These are phyloP conservation scores for Phytophthora syringae DNA, from an alignment of 352 stramenopile genomes.

Conservation along the genomic window DNA sequence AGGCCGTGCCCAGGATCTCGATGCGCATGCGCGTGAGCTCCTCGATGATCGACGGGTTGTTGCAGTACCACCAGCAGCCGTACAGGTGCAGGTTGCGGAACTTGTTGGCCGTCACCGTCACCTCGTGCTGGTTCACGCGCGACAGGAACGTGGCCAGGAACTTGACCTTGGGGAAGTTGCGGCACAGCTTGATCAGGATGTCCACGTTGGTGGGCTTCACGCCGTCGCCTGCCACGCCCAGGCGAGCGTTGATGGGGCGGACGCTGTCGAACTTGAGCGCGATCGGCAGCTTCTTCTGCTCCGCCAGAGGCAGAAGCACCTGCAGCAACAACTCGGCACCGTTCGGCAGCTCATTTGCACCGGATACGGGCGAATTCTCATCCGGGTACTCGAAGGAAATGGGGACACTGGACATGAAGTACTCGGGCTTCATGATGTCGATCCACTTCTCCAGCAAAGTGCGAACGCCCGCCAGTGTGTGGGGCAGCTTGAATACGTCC, in stretches of 20 bases:
- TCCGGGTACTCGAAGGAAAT: constrained; percentile 84
- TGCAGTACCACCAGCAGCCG: constrained; percentile 96
- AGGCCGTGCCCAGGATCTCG: constrained; percentile 93
- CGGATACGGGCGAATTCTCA: constrained; percentile 31
- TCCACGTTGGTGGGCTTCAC: constrained; percentile 91
- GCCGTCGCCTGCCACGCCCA: constrained; percentile 89
- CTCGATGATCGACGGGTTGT: constrained; percentile 95
- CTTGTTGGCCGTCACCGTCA: constrained; percentile 93
- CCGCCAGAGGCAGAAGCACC: constrained; percentile 90
- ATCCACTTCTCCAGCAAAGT: constrained; percentile 92
- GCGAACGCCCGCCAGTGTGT: constrained; percentile 81
- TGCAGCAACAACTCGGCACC: constrained; percentile 81
- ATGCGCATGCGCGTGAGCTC: constrained; percentile 90
- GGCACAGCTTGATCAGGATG: constrained; percentile 88
- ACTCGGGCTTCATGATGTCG: constrained; percentile 92
- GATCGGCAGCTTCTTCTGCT: constrained; percentile 89
- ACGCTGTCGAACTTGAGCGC: constrained; percentile 95
- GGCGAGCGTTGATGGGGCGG: constrained; percentile 85
- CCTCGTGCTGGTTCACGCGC: constrained; percentile 94
- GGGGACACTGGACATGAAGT: constrained; percentile 95
- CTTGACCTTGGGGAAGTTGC: constrained; percentile 90
- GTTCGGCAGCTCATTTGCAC: constrained; percentile 36
- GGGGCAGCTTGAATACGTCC: constrained; percentile 54
- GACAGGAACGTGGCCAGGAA: constrained; percentile 96
- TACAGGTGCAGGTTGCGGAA: constrained; percentile 96